Base-by-base conservation (phyloP, 2,329 filamentous ascomycete species). In the Magnaporthiopsis rhizophila region DNA sequence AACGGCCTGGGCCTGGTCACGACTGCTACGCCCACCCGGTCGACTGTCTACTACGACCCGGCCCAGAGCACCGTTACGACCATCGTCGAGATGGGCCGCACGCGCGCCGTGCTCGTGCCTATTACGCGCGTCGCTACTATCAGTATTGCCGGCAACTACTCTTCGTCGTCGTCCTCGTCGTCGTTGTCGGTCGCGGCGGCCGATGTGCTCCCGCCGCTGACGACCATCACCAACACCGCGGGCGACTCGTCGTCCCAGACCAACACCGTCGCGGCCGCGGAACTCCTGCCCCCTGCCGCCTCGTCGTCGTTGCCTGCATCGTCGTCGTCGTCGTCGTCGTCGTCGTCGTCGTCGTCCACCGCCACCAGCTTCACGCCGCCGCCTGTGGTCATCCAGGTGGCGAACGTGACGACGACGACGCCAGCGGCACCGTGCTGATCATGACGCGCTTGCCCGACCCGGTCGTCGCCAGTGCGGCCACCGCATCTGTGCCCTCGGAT, bases 1-100 rank as follows among this genome's bases (percentile, higher is more conserved):
- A 36, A 61, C 34, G 59, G 59, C 59, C 36, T 82, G 36, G 59
- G 59, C 34, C 32, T 82, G 38, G 89, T 63, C 50, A 66, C 70
- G 34, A 74, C 68, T 53, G 68, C 67, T 61, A 74, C 66, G 13
- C 73, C 72, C 2, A 65, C 65, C 9, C 58, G 65, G 56, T 72
- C 68, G 0, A 74, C 66, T 12, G 66, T 71, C 28, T 69, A 34
- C 63, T 64, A 64, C 63, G 63, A 64, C 63, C 58, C 63, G 45
- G 38, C 38, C 26, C 28, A 50, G 30, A 64, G 63, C 63, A 64
- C 63, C 11, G 59, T 57, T 24, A 60, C 58, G n/a, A 58, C 45
- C 45, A n/a, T 58, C 58, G 36, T 64, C 58, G 63, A 64, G n/a
- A 28, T 32, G 34, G 53, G 21, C 58, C 32, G 45, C 21, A 64